phyloP scores from a whole-genome alignment of 495 filamentous ascomycete genomes.

The Penicillium canescens region DNA sequence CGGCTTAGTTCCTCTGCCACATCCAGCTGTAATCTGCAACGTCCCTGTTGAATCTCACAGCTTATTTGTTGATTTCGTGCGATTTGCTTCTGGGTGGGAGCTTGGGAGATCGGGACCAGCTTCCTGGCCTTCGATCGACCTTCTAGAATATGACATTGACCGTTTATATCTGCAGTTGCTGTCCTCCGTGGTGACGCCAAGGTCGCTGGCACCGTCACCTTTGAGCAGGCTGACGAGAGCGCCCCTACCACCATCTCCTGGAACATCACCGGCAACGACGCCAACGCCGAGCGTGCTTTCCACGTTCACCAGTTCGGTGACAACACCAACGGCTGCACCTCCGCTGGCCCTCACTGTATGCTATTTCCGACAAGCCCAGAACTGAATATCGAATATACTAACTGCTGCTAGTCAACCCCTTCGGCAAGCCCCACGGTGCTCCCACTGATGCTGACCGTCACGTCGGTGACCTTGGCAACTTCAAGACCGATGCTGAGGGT shows the following conservation, averaged over 20 bases:
- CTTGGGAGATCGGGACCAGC: not conserved
- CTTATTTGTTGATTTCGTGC: slow-evolving; percentile 9
- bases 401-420: slow-evolving; percentile 78
- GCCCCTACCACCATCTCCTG: slow-evolving; percentile 82
- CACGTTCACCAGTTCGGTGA: slow-evolving; percentile 99
- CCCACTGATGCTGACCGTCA: slow-evolving; percentile 81
- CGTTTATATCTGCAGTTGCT: slow-evolving; percentile 61
- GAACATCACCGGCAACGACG: slow-evolving; percentile 88
- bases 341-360: slow-evolving; percentile 94
- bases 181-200: slow-evolving; percentile 96
- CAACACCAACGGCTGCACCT: slow-evolving; percentile 99
- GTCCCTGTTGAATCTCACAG: not conserved
- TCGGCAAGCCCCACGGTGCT: slow-evolving; percentile 86
- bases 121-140: slow-evolving; percentile 1
- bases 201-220: slow-evolving; percentile 87
- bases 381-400: not conserved
- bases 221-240: slow-evolving; percentile 84
- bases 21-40: not conserved
- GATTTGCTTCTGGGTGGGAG: not conserved
- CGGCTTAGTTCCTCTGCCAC: slow-evolving; percentile 26
- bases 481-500: slow-evolving; percentile 90
- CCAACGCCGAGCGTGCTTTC: slow-evolving; percentile 95
- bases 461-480: slow-evolving; percentile 96
- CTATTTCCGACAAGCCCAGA: slow-evolving; percentile 1
- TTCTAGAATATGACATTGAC: slow-evolving; percentile 15